Percentiles rank a stretch among this genome's conserved stretches.
Evolutionary conservation across 2,329 filamentous ascomycete genomes (phyloP).

Genomic region (Alternaria sp.): DNA sequence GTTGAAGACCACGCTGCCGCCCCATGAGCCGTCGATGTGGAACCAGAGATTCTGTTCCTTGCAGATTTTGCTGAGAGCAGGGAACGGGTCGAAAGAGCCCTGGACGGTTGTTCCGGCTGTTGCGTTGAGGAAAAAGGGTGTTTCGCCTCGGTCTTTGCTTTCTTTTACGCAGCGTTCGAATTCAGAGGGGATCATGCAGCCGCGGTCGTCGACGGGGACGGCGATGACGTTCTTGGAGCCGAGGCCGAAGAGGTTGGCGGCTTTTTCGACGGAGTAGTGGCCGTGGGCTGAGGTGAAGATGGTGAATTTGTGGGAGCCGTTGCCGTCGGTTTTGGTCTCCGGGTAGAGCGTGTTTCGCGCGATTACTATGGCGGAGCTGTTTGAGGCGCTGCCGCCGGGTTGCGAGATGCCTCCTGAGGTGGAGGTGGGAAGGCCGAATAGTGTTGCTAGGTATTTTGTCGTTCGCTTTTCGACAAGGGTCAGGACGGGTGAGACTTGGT

Average conservation of each 20-base stretch:
- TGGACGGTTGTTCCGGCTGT: slow-evolving; percentile 94
- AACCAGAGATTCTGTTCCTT: slow-evolving; percentile 79
- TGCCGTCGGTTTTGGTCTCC: slow-evolving; percentile 75
- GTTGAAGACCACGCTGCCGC: slow-evolving; percentile 78
- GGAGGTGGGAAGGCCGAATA: slow-evolving; percentile 63
- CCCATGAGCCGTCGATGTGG: slow-evolving; percentile 93
- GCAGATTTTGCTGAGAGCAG: slow-evolving; percentile 73
- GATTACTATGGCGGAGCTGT: slow-evolving; percentile 82
- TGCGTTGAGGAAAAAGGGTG: slow-evolving; percentile 92
- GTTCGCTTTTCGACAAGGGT: slow-evolving; percentile 88
- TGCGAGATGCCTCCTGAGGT: slow-evolving; percentile 74
- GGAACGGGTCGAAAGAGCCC: slow-evolving; percentile 85
- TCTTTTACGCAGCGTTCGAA: slow-evolving; percentile 68
- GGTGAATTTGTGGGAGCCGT: slow-evolving; percentile 69
- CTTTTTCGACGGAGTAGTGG: slow-evolving; percentile 95
- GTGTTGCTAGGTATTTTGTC: slow-evolving; percentile 70
- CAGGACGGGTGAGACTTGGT: slow-evolving; percentile 88
- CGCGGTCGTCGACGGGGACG: slow-evolving; percentile 74
- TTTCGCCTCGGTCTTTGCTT: slow-evolving; percentile 71
- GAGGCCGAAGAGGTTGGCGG: slow-evolving; percentile 87
- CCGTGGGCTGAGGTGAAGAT: slow-evolving; percentile 89
- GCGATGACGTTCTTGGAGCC: slow-evolving; percentile 75
- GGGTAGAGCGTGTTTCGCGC: slow-evolving; percentile 88
- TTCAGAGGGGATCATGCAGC: slow-evolving; percentile 72
- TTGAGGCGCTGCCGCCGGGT: slow-evolving; percentile 84